Evolutionary conservation across 495 filamentous ascomycete species (phyloP).

Genomic region (Hapsidospora chrysogenum): DNA sequence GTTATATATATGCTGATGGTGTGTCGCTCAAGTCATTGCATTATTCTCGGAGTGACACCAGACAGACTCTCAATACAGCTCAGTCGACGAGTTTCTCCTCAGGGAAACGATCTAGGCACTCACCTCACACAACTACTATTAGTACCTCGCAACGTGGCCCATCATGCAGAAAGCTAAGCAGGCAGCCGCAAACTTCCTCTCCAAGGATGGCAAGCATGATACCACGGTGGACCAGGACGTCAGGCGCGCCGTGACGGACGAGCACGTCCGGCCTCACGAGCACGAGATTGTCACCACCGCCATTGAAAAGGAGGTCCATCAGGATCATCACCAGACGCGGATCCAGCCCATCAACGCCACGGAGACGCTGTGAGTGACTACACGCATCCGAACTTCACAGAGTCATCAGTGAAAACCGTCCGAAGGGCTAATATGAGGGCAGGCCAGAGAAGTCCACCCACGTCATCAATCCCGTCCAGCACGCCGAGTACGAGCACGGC

Average conservation of each 20-base stretch:
- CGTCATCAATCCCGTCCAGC: constrained; percentile 32
- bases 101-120: too few relatives aligned
- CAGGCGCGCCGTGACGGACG: constrained; percentile 40
- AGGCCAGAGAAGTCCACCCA: constrained; percentile 29
- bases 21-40: too few relatives aligned
- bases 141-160: too few relatives aligned
- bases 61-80: too few relatives aligned
- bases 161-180: constrained; percentile 42
- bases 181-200: constrained; percentile 34
- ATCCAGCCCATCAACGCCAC: constrained; percentile 33
- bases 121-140: too few relatives aligned
- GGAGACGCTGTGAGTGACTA: constrained; percentile 13
- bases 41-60: too few relatives aligned
- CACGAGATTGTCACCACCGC: constrained; percentile 39
- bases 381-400: not conserved
- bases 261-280: constrained; percentile 31
- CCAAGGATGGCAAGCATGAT: constrained; percentile 38
- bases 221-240: constrained; percentile 46
- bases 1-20: too few relatives aligned
- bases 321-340: constrained; percentile 39
- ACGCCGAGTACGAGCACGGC: constrained; percentile 37
- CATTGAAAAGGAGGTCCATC: constrained; percentile 44
- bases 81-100: too few relatives aligned
- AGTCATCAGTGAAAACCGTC: too few relatives aligned
- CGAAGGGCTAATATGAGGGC: too few relatives aligned